Percentiles rank a stretch among this genome's conserved stretches.
phyloP scores from a whole-genome alignment of 2,329 filamentous ascomycete species.

The Exophiala sp. region DNA sequence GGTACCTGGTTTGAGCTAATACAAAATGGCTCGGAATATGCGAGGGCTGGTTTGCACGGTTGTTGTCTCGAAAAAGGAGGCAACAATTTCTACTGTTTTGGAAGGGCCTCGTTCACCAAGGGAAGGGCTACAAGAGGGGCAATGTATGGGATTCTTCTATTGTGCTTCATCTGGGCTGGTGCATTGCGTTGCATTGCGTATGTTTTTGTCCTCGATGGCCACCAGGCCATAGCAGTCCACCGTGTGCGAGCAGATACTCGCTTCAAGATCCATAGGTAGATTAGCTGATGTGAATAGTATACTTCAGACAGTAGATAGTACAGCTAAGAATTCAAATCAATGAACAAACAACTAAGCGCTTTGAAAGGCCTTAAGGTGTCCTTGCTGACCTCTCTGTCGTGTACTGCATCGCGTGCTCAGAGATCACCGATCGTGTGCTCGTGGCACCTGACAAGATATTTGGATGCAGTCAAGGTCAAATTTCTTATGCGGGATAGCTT shows the following conservation, averaged over 20 bases:
- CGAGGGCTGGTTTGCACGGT: neutral
- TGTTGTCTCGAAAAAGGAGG: constrained; percentile 3
- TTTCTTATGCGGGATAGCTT: neutral
- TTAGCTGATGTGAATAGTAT: constrained; percentile 10
- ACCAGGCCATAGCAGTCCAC: neutral
- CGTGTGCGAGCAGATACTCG: no score
- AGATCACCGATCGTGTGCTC: neutral
- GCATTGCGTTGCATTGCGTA: constrained; percentile 1
- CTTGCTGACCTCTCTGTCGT: neutral
- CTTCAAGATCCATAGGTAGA: neutral
- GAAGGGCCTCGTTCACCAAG: neutral
- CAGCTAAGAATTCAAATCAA: neutral
- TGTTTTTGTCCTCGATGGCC: neutral
- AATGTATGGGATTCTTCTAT: neutral
- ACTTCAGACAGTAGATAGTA: constrained; percentile 5
- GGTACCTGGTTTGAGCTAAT: constrained; percentile 1
- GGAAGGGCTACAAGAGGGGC: neutral
- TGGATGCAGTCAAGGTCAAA: neutral
- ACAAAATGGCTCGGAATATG: constrained; percentile 2
- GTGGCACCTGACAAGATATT: neutral
- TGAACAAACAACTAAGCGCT: neutral
- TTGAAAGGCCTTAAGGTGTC: neutral
- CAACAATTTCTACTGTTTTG: constrained; percentile 3
- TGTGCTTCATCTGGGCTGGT: neutral
- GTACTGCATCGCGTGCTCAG: neutral